A percentile compares a stretch with the other conserved stretches of the same genome.
Conservation (phyloP, 1,139 yeast species). For the Yamadazyma triangularis region DNA sequence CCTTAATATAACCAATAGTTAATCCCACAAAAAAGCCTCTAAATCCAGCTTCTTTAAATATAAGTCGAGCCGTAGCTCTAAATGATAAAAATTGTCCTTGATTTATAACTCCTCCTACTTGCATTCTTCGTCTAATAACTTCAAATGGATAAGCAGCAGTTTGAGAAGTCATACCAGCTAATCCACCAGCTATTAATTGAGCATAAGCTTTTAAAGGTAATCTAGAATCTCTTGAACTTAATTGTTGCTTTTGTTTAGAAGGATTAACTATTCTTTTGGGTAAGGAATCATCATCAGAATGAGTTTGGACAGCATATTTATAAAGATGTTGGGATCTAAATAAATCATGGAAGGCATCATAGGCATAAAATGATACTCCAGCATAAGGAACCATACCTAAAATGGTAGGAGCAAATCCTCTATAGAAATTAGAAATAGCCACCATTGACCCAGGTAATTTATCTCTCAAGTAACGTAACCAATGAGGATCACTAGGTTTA, state of each 20-base stretch:
- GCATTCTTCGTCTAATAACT: constrained; percentile 91
- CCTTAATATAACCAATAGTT: constrained; percentile 91
- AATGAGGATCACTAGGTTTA: constrained; percentile 29
- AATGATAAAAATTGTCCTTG: constrained; percentile 59
- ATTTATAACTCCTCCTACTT: constrained; percentile 80
- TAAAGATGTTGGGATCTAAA: constrained; percentile 57
- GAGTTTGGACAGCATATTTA: constrained; percentile 46
- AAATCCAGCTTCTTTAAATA: constrained; percentile 69
- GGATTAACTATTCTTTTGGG: constrained; percentile 10
- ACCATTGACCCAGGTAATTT: constrained; percentile 32
- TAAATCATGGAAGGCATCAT: constrained; percentile 84
- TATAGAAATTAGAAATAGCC: constrained; percentile 67
- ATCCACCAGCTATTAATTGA: constrained; percentile 88
- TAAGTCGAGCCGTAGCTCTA: constrained; percentile 48
- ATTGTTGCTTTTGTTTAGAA: constrained; percentile 18
- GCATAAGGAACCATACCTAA: constrained; percentile 97
- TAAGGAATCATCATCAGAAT: constrained; percentile 7
- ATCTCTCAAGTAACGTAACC: constrained; percentile 32
- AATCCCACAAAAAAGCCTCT: constrained; percentile 90
- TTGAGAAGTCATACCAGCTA: constrained; percentile 92
- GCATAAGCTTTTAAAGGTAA: constrained; percentile 85
- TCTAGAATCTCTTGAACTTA: constrained; percentile 46
- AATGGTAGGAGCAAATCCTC: constrained; percentile 93
- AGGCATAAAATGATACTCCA: constrained; percentile 94
- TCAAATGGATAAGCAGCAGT: constrained; percentile 98